Percentiles rank a stretch among this genome's conserved stretches.
Evolutionary conservation across 257 asterid genomes (phyloP).

Genomic region (Jaltomata sinuosa): DNA sequence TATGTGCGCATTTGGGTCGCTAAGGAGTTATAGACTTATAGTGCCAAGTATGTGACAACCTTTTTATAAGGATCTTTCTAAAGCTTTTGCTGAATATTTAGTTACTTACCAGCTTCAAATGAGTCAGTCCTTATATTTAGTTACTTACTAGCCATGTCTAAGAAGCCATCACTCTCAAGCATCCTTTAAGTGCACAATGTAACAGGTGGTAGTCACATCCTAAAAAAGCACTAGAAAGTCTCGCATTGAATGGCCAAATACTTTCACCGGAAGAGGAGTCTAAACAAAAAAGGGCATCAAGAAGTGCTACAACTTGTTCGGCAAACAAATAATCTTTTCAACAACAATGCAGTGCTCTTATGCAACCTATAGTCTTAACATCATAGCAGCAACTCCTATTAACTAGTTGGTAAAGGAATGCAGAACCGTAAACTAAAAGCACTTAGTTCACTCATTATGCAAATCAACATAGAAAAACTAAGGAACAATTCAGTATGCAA

Average conservation of each 20-base stretch:
- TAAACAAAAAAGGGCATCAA: neutral
- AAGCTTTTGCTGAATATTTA: neutral
- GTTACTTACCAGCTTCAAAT: neutral
- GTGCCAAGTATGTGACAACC: neutral
- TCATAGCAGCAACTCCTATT: neutral
- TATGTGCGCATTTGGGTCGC: neutral
- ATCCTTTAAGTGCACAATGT: neutral
- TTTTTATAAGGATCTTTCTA: neutral
- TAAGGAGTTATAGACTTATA: neutral
- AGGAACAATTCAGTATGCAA: neutral
- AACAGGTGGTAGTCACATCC: neutral
- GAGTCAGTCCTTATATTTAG: neutral
- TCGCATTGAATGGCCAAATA: neutral
- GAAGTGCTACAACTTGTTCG: neutral
- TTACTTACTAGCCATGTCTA: neutral
- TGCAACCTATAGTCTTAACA: neutral
- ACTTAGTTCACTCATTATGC: neutral
- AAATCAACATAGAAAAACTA: neutral
- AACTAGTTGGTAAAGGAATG: neutral
- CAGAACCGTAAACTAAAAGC: neutral
- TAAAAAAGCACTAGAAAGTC: neutral
- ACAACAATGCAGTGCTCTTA: neutral
- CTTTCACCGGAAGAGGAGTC: neutral
- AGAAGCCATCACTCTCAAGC: neutral
- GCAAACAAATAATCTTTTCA: neutral